A percentile compares a stretch with the other conserved stretches of the same genome.
Conservation (phyloP, 2,329 filamentous ascomycete genomes). For the Colletotrichum melonis region DNA sequence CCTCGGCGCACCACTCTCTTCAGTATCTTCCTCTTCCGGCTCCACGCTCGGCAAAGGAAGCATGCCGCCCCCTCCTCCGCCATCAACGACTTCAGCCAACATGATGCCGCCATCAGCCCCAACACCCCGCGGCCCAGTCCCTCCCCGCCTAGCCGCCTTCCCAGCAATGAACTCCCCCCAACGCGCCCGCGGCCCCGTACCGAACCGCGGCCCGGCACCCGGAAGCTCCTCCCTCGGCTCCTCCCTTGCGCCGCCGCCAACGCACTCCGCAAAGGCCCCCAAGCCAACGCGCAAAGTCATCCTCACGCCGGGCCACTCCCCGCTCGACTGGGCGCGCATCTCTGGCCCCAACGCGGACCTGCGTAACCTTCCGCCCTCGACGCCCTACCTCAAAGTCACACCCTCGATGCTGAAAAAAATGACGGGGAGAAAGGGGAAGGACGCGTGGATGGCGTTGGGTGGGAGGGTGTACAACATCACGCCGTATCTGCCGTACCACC, state of each 20-base stretch:
- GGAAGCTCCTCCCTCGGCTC: constrained; percentile 41
- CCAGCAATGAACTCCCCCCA: constrained; percentile 39
- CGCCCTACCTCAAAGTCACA: constrained; percentile 78
- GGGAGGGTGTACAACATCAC: constrained; percentile 95
- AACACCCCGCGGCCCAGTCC: constrained; percentile 38
- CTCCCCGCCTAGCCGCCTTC: constrained; percentile 34
- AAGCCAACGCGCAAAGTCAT: constrained; percentile 78
- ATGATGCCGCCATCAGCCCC: constrained; percentile 46
- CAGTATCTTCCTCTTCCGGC: constrained; percentile 34
- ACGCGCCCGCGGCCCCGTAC: constrained; percentile 40
- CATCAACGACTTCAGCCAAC: neutral
- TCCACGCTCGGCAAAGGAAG: constrained; percentile 33
- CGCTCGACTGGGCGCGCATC: constrained; percentile 94
- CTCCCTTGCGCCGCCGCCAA: constrained; percentile 66
- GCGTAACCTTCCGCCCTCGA: constrained; percentile 66
- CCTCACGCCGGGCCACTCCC: constrained; percentile 90
- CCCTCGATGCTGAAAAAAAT: constrained; percentile 82
- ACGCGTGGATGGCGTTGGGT: constrained; percentile 91
- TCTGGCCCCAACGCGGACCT: constrained; percentile 73
- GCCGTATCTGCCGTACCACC: constrained; percentile 90
- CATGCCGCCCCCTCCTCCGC: constrained; percentile 32
- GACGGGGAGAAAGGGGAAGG: constrained; percentile 84
- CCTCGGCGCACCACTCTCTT: constrained; percentile 31
- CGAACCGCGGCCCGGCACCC: constrained; percentile 48
- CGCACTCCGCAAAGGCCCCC: constrained; percentile 61